A percentile compares a stretch with the other conserved stretches of the same genome.
Conservation (phyloP, 768 basidiomycete genomes). For the Tricholoma saponaceum region DNA sequence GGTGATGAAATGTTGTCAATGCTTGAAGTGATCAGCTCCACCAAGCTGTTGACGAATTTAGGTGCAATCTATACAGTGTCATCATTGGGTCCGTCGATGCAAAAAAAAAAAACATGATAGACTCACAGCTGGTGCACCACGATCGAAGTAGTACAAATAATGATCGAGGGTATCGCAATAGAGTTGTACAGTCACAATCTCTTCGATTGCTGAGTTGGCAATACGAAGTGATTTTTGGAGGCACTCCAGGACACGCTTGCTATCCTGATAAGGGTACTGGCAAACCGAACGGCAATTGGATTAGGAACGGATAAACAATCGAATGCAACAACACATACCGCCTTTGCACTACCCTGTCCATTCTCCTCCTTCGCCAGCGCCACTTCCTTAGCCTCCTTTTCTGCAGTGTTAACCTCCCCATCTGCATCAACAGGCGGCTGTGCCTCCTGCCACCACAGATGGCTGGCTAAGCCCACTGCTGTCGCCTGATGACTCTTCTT, state of each 20-base stretch:
- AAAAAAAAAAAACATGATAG: not conserved
- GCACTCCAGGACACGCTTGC: conserved; percentile 96
- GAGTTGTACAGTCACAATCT: conserved; percentile 92
- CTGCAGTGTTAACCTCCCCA: conserved; percentile 33
- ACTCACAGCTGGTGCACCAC: conserved; percentile 85
- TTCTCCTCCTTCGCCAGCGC: conserved; percentile 36
- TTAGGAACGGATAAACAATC: not conserved
- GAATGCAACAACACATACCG: conserved; percentile 39
- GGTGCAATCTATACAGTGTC: conserved; percentile 65
- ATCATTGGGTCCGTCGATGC: not conserved
- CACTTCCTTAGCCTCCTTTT: conserved; percentile 34
- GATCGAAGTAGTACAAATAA: conserved; percentile 95
- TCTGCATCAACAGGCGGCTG: conserved; percentile 28
- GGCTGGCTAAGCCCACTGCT: conserved; percentile 92
- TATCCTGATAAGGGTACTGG: conserved; percentile 86
- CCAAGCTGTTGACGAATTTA: conserved; percentile 94
- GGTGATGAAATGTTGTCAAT: conserved; percentile 89
- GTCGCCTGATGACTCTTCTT: conserved; percentile 99
- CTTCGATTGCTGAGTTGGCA: conserved; percentile 94
- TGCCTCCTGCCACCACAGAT: conserved; percentile 96
- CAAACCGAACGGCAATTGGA: conserved; percentile 1
- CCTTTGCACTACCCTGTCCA: conserved; percentile 39
- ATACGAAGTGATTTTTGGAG: conserved; percentile 95
- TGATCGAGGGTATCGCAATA: conserved; percentile 96
- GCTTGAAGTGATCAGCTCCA: conserved; percentile 91